A percentile compares a stretch with the other conserved stretches of the same genome.
Conservation (phyloP, 371 early-diverging fungal species). For the Mucor indicus region DNA sequence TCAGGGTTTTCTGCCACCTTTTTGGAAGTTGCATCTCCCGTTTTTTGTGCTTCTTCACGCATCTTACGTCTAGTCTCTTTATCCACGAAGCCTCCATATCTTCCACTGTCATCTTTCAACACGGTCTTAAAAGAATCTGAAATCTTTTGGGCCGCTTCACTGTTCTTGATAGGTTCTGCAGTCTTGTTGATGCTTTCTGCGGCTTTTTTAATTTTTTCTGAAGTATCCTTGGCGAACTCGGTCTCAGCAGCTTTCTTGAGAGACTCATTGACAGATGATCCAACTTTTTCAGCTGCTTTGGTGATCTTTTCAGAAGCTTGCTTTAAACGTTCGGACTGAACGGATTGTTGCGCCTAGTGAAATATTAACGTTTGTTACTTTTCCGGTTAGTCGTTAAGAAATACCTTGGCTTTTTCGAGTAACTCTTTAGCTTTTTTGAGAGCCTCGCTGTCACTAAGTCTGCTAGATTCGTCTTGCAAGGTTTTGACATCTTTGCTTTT, state of each 20-base stretch:
- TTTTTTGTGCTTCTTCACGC: slow-evolving; percentile 55
- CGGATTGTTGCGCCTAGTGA: slow-evolving; percentile 37
- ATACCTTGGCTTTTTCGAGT: slow-evolving; percentile 29
- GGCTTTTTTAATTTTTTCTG: slow-evolving; percentile 66
- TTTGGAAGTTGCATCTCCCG: slow-evolving; percentile 14
- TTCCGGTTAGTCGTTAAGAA: no score
- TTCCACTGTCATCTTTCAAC: slow-evolving; percentile 70
- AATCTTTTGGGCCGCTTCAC: slow-evolving; percentile 68
- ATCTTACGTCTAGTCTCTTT: slow-evolving; percentile 71
- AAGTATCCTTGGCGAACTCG: slow-evolving; percentile 78
- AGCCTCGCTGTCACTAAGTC: slow-evolving; percentile 84
- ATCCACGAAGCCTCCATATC: slow-evolving; percentile 73
- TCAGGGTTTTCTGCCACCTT: slow-evolving; percentile 47
- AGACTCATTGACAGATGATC: slow-evolving; percentile 70
- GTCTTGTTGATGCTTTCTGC: slow-evolving; percentile 59
- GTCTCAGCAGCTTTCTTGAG: slow-evolving; percentile 83
- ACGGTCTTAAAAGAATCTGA: slow-evolving; percentile 69
- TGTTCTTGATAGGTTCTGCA: slow-evolving; percentile 77
- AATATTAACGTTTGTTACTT: neutral
- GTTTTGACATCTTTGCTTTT: slow-evolving; percentile 93
- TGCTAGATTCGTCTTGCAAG: slow-evolving; percentile 77
- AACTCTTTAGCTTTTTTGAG: slow-evolving; percentile 87
- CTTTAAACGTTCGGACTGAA: slow-evolving; percentile 55
- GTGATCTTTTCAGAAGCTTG: slow-evolving; percentile 77
- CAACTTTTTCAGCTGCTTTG: slow-evolving; percentile 74